Evolutionary conservation across 495 filamentous ascomycete species (phyloP), one percentile per base, ranked within the genome.

Genomic region (Tuber borchii): DNA sequence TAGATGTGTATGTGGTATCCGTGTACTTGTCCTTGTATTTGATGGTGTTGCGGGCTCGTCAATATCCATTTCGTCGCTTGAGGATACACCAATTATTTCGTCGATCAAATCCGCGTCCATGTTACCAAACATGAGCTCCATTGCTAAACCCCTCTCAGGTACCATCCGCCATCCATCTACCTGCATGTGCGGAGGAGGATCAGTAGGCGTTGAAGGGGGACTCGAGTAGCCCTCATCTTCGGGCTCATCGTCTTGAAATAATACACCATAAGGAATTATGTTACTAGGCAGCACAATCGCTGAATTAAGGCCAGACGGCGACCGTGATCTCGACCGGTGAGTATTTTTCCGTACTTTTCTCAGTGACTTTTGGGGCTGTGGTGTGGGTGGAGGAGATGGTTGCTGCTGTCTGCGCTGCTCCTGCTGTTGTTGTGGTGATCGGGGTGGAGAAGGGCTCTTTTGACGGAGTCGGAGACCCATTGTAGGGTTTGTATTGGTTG

Each of bases 41-140:
- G 75, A 72, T 20, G 43, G 51, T 69, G 70, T 40, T 72, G 70
- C 34, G 69, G 70, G 71, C 44, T 71, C 39, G 37, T 73, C 76
- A 72, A 39, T 22, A 39, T 70, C 75, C 75, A 74, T 78, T 70
- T 78, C 77, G 71, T 72, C 72, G 71, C 70, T 79, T 71, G 78
- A 73, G 45, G 78, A 79, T 39, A 73, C 78, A 70, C 78, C 72
- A 77, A 71, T 79, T 72, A 79, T 73, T 61, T 79, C 78, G 17
- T 79, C 73, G 76, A 79, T 79, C 73, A 79, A 79, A 48, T 79
- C 78, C 61, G 78, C 78, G 51, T 79, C 78, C 78, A 79, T 79
- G 73, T 79, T 77, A 22, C 78, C 78, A 44, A 79, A 79, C 78
- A 79, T 79, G 77, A 79, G 78, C 65, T 79, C 78, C 78, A 79